These are phyloP conservation scores for Syncephalastrum sp. DNA, from an alignment of 371 early-diverging fungal species.

Conservation along the genomic window DNA sequence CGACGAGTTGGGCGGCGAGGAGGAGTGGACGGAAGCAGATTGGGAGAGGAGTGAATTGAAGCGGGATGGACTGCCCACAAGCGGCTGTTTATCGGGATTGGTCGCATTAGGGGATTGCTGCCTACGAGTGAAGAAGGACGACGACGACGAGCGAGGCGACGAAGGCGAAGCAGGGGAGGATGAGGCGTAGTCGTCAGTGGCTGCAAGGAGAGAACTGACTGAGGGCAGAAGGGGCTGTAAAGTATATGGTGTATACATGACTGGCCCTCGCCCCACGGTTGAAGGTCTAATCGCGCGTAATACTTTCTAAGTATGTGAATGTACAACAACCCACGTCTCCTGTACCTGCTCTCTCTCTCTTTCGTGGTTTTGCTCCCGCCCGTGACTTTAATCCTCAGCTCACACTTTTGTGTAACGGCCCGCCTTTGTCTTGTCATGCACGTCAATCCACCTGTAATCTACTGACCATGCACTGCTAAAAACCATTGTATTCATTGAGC, in stretches of 20 bases:
- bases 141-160: conserved; percentile 15
- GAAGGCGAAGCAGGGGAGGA: conserved; percentile 10
- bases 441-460: too few species aligned
- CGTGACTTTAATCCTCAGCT: too few species aligned
- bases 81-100: conserved; percentile 15
- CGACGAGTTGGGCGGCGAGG: conserved; percentile 5
- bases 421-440: too few species aligned
- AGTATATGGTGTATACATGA: conserved; percentile 36
- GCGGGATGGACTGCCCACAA: conserved; percentile 23
- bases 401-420: too few species aligned
- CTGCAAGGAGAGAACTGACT: conserved; percentile 10
- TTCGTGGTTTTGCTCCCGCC: too few species aligned
- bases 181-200: conserved; percentile 14
- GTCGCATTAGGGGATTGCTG: conserved; percentile 28
- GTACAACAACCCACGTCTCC: too few species aligned
- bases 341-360: too few species aligned
- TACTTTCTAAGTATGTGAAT: too few species aligned
- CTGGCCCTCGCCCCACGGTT: too few species aligned
- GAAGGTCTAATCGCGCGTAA: too few species aligned
- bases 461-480: too few species aligned
- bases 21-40: conserved; percentile 7
- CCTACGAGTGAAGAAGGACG: conserved; percentile 34
- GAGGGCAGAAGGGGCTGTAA: conserved; percentile 39
- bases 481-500: too few species aligned
- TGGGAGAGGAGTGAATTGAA: conserved; percentile 20